A percentile compares a stretch with the other conserved stretches of the same genome.
Evolutionary conservation across 768 basidiomycete species (phyloP).

Genomic region (Fibroporia radiculosa): DNA sequence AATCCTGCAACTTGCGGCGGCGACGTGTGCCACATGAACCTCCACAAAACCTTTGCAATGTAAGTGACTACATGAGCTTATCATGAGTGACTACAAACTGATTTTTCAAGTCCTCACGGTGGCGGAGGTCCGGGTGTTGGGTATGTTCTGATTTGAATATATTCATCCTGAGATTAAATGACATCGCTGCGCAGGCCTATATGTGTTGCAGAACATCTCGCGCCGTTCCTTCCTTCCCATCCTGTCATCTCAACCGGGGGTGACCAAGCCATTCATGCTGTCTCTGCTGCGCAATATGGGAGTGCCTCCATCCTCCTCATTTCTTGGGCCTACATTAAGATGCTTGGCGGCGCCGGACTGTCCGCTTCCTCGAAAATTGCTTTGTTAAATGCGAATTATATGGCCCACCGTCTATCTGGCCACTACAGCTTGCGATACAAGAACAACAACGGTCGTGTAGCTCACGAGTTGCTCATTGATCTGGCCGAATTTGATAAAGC

Average conservation of each 20-base stretch:
- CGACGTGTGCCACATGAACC: constrained; percentile 96
- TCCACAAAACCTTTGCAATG: constrained; percentile 98
- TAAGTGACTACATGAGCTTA: constrained; percentile 36
- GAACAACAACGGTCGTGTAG: constrained; percentile 87
- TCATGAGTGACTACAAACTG: constrained; percentile 1
- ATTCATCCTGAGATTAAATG: not conserved
- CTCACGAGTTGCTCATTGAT: constrained; percentile 94
- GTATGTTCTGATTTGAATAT: constrained; percentile 32
- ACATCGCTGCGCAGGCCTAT: constrained; percentile 53
- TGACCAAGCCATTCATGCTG: constrained; percentile 71
- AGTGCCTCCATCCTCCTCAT: constrained; percentile 93
- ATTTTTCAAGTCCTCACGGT: constrained; percentile 70
- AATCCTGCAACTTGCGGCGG: constrained; percentile 94
- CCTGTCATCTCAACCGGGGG: constrained; percentile 63
- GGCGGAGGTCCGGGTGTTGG: constrained; percentile 97
- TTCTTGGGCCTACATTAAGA: constrained; percentile 99
- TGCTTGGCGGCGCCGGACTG: constrained; percentile 94
- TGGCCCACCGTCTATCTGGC: constrained; percentile 78
- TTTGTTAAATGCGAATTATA: constrained; percentile 94
- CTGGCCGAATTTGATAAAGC: constrained; percentile 90
- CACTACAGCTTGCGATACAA: constrained; percentile 86
- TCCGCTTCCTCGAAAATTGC: constrained; percentile 80
- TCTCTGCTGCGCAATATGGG: constrained; percentile 89
- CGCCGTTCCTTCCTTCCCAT: constrained; percentile 91
- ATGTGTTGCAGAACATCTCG: constrained; percentile 87